These are phyloP conservation scores for Naegleria fowleri DNA, from an alignment of 208 protist genomes.

Conservation along the genomic window DNA sequence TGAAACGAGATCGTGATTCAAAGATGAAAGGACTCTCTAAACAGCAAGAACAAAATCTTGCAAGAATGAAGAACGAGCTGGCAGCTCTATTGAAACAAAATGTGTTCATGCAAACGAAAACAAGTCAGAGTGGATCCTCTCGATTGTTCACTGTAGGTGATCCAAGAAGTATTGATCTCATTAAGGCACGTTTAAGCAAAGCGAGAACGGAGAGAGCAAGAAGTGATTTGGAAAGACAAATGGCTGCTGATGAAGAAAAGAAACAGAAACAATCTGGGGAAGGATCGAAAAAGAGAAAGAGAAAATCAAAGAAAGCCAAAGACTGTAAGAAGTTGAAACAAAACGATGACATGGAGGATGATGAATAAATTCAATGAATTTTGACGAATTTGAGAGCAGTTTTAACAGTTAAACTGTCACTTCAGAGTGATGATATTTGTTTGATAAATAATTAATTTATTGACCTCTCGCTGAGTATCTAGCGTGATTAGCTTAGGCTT, in stretches of 20 bases:
- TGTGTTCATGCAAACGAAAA: background rate
- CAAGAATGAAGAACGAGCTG: background rate
- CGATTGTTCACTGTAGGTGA: background rate
- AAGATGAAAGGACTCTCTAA: background rate
- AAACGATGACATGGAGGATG: too few species aligned
- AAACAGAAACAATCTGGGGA: background rate
- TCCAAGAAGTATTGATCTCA: background rate
- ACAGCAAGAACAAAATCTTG: background rate
- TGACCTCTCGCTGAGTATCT: too few species aligned
- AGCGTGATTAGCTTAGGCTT: background rate
- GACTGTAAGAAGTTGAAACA: too few species aligned
- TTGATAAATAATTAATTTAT: too few species aligned
- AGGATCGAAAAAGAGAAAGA: background rate
- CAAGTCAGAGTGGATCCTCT: background rate
- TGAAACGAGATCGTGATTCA: background rate
- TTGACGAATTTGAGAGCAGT: too few species aligned
- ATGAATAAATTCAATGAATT: too few species aligned
- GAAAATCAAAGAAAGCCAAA: background rate
- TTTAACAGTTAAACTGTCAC: too few species aligned
- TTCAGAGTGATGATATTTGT: too few species aligned
- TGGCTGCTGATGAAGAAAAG: background rate
- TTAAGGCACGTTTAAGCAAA: background rate
- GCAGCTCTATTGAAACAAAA: background rate
- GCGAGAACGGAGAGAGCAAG: background rate
- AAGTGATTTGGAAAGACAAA: background rate